Evolutionary conservation across 371 early-diverging fungal genomes (phyloP).

Genomic region (Actinomucor elegans): DNA sequence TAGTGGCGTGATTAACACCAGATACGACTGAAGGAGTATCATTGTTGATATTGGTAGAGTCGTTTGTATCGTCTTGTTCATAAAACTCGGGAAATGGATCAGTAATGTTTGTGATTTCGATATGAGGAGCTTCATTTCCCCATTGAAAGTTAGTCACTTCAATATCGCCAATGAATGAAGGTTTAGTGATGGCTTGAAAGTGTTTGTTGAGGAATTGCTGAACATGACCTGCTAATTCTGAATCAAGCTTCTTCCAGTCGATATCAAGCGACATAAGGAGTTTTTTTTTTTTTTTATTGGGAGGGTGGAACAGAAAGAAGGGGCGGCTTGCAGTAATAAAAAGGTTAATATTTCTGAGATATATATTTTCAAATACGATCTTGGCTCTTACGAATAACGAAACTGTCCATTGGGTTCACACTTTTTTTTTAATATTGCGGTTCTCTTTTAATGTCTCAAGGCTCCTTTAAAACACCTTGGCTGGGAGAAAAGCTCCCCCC

Average conservation of each 20-base stretch:
- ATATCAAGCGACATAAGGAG: constrained; percentile 82
- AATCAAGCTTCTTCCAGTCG: constrained; percentile 82
- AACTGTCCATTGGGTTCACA: no score
- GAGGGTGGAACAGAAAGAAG: no score
- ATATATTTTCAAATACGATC: no score
- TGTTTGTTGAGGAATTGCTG: constrained; percentile 79
- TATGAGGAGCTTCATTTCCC: constrained; percentile 78
- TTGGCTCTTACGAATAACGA: no score
- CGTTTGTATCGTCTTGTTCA: constrained; percentile 31
- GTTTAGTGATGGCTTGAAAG: constrained; percentile 70
- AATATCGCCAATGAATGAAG: constrained; percentile 85
- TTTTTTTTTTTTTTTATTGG: constrained; percentile 1
- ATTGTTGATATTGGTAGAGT: not conserved
- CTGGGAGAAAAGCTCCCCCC: no score
- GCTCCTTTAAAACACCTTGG: no score
- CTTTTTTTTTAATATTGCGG: no score
- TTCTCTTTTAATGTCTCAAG: no score
- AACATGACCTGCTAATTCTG: constrained; percentile 70
- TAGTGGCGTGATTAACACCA: not conserved
- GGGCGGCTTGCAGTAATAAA: no score
- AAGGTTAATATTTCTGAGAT: no score
- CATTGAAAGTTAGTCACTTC: constrained; percentile 80
- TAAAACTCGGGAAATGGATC: constrained; percentile 94
- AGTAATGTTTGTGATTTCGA: constrained; percentile 82
- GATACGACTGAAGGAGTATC: not conserved